Conservation (phyloP, 2,329 filamentous ascomycete species). For the Aspergillus alliaceus region DNA sequence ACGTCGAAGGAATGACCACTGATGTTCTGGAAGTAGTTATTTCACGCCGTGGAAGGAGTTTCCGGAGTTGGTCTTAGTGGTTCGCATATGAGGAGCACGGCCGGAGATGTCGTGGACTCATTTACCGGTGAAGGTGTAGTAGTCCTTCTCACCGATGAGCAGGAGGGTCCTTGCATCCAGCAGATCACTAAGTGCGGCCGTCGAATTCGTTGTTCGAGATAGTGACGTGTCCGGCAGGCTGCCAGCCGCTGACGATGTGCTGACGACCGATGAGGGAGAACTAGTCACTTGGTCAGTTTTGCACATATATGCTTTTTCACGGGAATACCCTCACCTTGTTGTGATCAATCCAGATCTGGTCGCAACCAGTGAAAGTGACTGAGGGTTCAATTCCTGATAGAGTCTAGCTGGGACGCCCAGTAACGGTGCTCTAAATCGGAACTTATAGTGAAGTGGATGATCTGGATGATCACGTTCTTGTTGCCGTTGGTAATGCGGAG, state of each 20-base stretch:
- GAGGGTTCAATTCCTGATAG: slow-evolving; percentile 53
- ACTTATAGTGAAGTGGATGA: background rate
- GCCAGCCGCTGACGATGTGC: slow-evolving; percentile 59
- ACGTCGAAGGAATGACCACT: slow-evolving; percentile 60
- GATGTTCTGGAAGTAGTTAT: slow-evolving; percentile 63
- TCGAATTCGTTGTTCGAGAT: slow-evolving; percentile 63
- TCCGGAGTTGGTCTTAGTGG: slow-evolving; percentile 30
- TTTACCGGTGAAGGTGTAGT: slow-evolving; percentile 11
- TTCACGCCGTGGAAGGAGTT: slow-evolving; percentile 59
- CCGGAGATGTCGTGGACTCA: slow-evolving; percentile 12
- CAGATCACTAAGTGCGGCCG: slow-evolving; percentile 54
- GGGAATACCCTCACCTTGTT: slow-evolving; percentile 36
- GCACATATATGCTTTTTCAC: background rate
- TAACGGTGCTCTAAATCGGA: no score
- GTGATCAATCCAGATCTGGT: slow-evolving; percentile 53
- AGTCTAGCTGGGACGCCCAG: background rate
- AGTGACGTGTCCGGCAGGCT: slow-evolving; percentile 56
- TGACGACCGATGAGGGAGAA: slow-evolving; percentile 61
- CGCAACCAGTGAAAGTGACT: slow-evolving; percentile 52
- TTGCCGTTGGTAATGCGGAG: slow-evolving; percentile 50
- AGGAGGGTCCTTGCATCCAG: slow-evolving; percentile 52
- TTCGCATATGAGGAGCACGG: slow-evolving; percentile 11
- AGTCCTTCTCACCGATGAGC: slow-evolving; percentile 6
- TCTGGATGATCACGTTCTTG: slow-evolving; percentile 61
- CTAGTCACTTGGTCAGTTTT: slow-evolving; percentile 25